These are phyloP conservation scores for Ormosia semicastrata DNA, from an alignment of 306 rosid genomes.

Conservation along the genomic window DNA sequence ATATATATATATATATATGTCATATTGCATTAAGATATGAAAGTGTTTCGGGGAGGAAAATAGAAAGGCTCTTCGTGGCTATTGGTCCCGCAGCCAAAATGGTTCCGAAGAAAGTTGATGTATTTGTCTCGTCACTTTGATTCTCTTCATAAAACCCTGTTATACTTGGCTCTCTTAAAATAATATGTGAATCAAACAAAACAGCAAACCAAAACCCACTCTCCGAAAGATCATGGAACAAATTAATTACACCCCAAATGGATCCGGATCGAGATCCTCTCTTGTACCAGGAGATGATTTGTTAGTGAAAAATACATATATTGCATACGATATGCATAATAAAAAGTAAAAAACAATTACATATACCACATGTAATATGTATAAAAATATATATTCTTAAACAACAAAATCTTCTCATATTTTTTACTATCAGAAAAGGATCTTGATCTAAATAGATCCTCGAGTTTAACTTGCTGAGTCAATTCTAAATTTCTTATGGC, in stretches of 20 bases:
- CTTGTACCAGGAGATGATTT: no score
- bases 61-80: neutral
- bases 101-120: neutral
- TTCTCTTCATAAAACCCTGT: no score
- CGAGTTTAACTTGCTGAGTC: neutral
- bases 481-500: neutral
- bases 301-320: no score
- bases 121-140: neutral
- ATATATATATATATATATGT: no score
- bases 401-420: no score
- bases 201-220: neutral
- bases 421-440: no score
- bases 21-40: neutral
- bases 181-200: neutral
- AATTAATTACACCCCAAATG: neutral
- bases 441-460: neutral
- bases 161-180: neutral
- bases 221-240: neutral
- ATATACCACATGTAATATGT: no score
- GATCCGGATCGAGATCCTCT: no score
- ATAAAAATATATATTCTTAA: no score
- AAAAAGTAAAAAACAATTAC: no score
- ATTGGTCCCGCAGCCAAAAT: neutral
- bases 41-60: neutral
- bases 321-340: no score